These are phyloP conservation scores for Gynochthodes officinalis DNA, from an alignment of 257 asterid genomes.

Conservation along the genomic window DNA sequence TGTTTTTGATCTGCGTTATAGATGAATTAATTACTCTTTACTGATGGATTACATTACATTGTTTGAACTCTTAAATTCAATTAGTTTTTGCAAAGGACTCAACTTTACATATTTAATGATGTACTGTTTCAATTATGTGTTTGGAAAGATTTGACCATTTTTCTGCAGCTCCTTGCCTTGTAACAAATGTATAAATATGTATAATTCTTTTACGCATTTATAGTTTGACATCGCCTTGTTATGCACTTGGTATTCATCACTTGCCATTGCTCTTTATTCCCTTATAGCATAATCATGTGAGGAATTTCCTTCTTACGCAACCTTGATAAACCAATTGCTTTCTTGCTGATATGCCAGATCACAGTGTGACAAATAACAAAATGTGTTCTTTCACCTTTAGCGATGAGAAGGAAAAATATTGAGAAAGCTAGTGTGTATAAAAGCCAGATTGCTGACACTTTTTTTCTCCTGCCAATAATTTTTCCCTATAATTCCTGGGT, in stretches of 20 bases:
- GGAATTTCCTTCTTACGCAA: neutral
- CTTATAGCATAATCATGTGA: neutral
- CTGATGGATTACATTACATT: neutral
- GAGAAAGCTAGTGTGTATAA: neutral
- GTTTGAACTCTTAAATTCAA: neutral
- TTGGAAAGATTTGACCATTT: neutral
- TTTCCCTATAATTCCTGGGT: neutral
- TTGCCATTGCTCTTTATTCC: neutral
- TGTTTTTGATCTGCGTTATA: neutral
- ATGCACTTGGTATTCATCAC: too few species aligned
- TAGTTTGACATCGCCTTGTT: too few species aligned
- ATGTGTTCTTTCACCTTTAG: neutral
- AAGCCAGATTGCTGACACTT: neutral
- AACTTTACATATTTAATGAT: too few species aligned
- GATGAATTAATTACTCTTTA: slow-evolving; percentile 5
- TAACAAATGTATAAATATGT: too few species aligned
- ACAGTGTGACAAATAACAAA: neutral
- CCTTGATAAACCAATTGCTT: neutral
- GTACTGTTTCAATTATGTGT: neutral
- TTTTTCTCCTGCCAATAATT: neutral
- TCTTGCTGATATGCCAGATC: neutral
- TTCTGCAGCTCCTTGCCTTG: neutral
- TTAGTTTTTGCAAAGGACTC: neutral
- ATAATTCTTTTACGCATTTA: too few species aligned
- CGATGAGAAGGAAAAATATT: neutral